Conservation (phyloP, 2,329 filamentous ascomycete genomes). For the Beauveria scarabaeidicola region DNA sequence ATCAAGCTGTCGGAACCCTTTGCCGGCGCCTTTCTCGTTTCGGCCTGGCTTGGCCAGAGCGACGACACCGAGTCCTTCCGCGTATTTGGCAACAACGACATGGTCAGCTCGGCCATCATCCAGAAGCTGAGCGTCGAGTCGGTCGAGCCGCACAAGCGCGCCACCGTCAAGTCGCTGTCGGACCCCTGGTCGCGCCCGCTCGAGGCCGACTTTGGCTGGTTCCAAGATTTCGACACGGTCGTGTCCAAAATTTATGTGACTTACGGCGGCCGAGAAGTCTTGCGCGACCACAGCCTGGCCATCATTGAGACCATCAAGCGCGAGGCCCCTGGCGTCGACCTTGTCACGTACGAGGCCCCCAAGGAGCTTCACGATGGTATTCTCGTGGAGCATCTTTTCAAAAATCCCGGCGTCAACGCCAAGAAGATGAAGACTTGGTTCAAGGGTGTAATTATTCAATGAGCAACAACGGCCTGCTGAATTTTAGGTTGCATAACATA, state of each 20-base stretch:
- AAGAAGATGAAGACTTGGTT: slow-evolving; percentile 25
- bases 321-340: not conserved
- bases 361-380: slow-evolving; percentile 20
- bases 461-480: not conserved
- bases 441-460: slow-evolving; percentile 11
- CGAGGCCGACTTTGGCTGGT: slow-evolving; percentile 1
- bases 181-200: slow-evolving; percentile 9
- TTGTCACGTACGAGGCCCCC: not conserved
- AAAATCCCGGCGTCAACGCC: slow-evolving; percentile 21
- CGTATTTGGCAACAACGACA: slow-evolving; percentile 7
- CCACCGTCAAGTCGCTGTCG: not conserved
- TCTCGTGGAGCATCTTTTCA: slow-evolving; percentile 20
- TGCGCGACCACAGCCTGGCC: slow-evolving; percentile 4
- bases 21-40: slow-evolving; percentile 23
- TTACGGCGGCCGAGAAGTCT: slow-evolving; percentile 4
- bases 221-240: not conserved
- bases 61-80: not conserved
- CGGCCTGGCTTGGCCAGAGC: slow-evolving; percentile 18
- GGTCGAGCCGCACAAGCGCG: not conserved
- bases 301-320: slow-evolving; percentile 1
- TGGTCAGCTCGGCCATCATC: slow-evolving; percentile 1
- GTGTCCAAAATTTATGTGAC: slow-evolving; percentile 4
- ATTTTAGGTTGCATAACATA: not conserved
- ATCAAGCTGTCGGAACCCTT: slow-evolving; percentile 18
- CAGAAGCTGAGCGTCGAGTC: not conserved